These are phyloP conservation scores for Neurospora crassa DNA, from an alignment of 2,329 filamentous ascomycete species.

Conservation along the genomic window DNA sequence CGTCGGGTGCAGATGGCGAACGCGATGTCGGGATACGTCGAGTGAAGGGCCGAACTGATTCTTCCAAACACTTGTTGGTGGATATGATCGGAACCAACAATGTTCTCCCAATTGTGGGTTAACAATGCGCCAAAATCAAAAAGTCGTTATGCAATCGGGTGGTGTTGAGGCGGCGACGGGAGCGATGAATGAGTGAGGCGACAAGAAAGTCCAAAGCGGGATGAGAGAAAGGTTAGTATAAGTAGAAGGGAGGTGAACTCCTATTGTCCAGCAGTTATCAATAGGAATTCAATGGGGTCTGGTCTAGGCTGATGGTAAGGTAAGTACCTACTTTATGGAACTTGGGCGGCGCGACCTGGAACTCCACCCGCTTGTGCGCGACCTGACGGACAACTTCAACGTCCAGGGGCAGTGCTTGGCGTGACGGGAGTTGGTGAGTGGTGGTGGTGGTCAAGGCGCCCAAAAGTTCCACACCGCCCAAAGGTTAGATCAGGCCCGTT, in stretches of 20 bases:
- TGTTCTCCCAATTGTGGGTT: background rate
- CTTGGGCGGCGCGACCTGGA: background rate
- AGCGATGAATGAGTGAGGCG: background rate
- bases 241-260: background rate
- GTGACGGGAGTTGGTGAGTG: background rate
- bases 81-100: background rate
- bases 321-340: no score
- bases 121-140: background rate
- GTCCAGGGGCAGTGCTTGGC: background rate
- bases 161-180: background rate
- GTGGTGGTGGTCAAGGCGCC: background rate
- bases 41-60: background rate
- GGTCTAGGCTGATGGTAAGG: background rate
- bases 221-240: background rate
- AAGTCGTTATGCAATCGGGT: background rate
- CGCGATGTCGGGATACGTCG: background rate
- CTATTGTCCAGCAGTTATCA: background rate
- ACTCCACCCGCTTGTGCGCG: background rate
- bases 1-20: background rate
- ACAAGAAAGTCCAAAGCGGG: background rate
- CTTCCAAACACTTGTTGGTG: background rate
- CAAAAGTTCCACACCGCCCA: background rate
- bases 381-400: background rate
- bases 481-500: background rate
- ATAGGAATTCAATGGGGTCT: background rate